Percentiles rank a stretch among this genome's conserved stretches.
These are phyloP conservation scores for Tulasnella sp. DNA, from an alignment of 768 basidiomycete genomes.

Conservation along the genomic window DNA sequence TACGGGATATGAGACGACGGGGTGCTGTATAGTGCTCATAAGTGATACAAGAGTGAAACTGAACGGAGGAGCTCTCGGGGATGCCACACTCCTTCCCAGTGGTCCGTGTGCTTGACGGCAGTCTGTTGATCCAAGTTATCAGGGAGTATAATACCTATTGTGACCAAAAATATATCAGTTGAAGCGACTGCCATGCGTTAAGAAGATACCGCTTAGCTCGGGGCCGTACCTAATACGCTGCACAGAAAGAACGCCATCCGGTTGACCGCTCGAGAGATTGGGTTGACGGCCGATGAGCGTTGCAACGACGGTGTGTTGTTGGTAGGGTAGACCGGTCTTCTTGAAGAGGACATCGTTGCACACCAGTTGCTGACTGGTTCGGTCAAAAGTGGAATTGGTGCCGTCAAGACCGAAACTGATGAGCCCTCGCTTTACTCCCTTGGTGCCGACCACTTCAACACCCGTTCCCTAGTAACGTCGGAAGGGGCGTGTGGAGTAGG, in stretches of 20 bases:
- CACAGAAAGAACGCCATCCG: background rate
- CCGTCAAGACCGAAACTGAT: conserved; percentile 1
- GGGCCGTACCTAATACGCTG: background rate
- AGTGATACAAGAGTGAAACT: too few relatives aligned
- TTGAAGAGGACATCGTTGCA: background rate
- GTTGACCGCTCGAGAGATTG: background rate
- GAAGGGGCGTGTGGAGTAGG: background rate
- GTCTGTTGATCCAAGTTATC: too few relatives aligned
- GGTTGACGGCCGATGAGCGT: background rate
- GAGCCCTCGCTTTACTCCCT: background rate
- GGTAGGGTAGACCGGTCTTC: background rate
- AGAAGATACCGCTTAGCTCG: too few relatives aligned
- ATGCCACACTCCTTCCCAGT: too few relatives aligned
- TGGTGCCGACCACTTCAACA: background rate
- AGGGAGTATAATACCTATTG: too few relatives aligned
- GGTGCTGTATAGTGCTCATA: too few relatives aligned
- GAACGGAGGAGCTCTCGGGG: too few relatives aligned
- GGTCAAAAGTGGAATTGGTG: background rate
- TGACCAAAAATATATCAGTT: too few relatives aligned
- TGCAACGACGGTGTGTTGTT: conserved; percentile 1
- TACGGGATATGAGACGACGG: too few relatives aligned
- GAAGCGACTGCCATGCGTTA: too few relatives aligned
- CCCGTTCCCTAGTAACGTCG: background rate
- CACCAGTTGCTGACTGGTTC: background rate
- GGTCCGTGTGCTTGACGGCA: too few relatives aligned